These are phyloP conservation scores for Haplosporangium sp. DNA, from an alignment of 371 early-diverging fungal species.

Conservation along the genomic window DNA sequence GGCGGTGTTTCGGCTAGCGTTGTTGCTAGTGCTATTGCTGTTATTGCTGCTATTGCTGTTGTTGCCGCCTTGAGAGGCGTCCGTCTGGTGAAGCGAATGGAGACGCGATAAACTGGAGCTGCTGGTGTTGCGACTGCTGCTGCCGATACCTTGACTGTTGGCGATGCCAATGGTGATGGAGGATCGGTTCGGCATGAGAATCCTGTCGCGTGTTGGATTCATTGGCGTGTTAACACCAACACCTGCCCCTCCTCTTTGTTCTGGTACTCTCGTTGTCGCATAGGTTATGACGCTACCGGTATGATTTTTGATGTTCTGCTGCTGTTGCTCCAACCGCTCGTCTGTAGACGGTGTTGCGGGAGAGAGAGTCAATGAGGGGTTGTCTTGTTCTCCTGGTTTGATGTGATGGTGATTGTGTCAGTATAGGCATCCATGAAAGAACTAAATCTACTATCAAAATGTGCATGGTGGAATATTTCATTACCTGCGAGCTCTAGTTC, in stretches of 20 bases:
- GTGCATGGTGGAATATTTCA: neutral
- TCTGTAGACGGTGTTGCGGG: conserved; percentile 45
- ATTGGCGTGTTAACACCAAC: conserved; percentile 1
- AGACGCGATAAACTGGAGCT: conserved; percentile 47
- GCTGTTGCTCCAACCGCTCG: conserved; percentile 3
- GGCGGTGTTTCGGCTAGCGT: conserved; percentile 9
- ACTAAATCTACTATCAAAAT: neutral
- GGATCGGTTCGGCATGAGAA: conserved; percentile 51
- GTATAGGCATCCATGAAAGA: neutral
- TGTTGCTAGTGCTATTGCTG: conserved; percentile 18
- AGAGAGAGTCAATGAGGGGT: conserved; percentile 38
- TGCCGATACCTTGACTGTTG: conserved; percentile 49
- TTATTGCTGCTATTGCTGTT: neutral
- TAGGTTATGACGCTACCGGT: conserved; percentile 6
- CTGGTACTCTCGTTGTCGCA: conserved; percentile 12
- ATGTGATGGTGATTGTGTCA: neutral
- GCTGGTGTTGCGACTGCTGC: conserved; percentile 43
- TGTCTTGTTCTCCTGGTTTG: conserved; percentile 7
- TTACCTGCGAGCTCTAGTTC: conserved; percentile 26
- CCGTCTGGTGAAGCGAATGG: conserved; percentile 46
- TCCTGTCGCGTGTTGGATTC: conserved; percentile 33
- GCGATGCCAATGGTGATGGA: conserved; percentile 55
- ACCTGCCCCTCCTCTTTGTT: conserved; percentile 31
- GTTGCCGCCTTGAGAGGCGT: conserved; percentile 33
- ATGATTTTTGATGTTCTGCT: neutral